These are phyloP conservation scores for Lizanozyma gosingica DNA, from an alignment of 1,139 yeast genomes.

Conservation along the genomic window DNA sequence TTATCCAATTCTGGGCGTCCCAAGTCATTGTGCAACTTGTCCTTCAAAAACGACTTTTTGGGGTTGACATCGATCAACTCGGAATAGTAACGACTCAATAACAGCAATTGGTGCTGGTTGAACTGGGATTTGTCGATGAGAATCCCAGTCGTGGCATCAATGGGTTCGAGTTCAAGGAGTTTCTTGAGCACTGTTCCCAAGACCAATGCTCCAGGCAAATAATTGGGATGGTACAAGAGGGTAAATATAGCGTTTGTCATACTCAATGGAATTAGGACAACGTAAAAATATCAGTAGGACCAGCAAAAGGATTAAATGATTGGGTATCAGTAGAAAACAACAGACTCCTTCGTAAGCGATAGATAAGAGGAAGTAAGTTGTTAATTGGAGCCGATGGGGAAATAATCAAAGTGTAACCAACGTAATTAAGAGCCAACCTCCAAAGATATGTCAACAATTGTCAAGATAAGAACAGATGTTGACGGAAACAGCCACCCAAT, in stretches of 20 bases:
- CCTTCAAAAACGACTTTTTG: conserved; percentile 17
- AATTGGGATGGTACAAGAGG: conserved; percentile 53
- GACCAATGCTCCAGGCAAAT: conserved; percentile 71
- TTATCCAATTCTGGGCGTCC: conserved; percentile 67
- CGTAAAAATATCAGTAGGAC: too few relatives aligned
- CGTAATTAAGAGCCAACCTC: too few relatives aligned
- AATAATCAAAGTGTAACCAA: too few relatives aligned
- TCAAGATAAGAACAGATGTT: too few relatives aligned
- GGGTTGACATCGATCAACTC: conserved; percentile 24
- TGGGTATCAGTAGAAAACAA: too few relatives aligned
- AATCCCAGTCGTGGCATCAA: conserved; percentile 17
- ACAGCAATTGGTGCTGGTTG: conserved; percentile 17
- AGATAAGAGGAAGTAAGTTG: too few relatives aligned
- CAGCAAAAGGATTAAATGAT: too few relatives aligned
- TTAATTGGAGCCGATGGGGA: too few relatives aligned
- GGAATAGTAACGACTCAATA: conserved; percentile 21
- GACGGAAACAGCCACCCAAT: too few relatives aligned
- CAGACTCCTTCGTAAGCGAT: too few relatives aligned
- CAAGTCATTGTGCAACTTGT: conserved; percentile 28
- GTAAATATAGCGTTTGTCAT: conserved; percentile 53
- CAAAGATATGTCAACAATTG: too few relatives aligned
- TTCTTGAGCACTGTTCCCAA: conserved; percentile 36
- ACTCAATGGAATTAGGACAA: neutral
- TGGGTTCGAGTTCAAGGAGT: conserved; percentile 9
- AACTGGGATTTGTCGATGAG: conserved; percentile 26